These are phyloP conservation scores for Cardiospermum halicacabum DNA, from an alignment of 345 rosid species.

Conservation along the genomic window DNA sequence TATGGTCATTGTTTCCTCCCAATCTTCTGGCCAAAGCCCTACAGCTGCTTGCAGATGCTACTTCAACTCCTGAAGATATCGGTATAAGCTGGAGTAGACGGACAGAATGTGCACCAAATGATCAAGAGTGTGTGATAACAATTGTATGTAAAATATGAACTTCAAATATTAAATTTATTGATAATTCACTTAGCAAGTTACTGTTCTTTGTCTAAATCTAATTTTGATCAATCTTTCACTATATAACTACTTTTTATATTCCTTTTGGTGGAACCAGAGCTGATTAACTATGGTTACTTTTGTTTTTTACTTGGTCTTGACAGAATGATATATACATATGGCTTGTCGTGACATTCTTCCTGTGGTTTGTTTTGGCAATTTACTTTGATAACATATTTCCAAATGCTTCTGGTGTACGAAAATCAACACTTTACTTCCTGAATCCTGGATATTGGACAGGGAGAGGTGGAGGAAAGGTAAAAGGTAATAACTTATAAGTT, in stretches of 20 bases:
- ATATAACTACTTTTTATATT: background rate
- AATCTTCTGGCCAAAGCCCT: constrained; percentile 72
- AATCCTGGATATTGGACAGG: constrained; percentile 86
- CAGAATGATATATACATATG: constrained; percentile 80
- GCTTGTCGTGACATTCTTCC: constrained; percentile 52
- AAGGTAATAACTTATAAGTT: constrained; percentile 45
- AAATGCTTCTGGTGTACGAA: constrained; percentile 77
- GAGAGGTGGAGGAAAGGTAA: constrained; percentile 65
- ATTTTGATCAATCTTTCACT: background rate
- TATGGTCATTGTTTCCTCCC: constrained; percentile 94
- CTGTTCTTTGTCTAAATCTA: background rate
- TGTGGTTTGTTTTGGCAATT: constrained; percentile 74
- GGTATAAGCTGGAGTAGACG: constrained; percentile 84
- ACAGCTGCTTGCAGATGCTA: constrained; percentile 54
- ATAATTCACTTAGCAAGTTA: background rate
- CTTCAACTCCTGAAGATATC: constrained; percentile 56
- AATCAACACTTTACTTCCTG: constrained; percentile 66
- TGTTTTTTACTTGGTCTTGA: constrained; percentile 20
- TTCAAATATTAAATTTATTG: constrained; percentile 10
- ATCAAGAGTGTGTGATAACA: constrained; percentile 57
- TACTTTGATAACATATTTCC: constrained; percentile 84
- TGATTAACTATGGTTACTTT: background rate
- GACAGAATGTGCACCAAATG: constrained; percentile 48
- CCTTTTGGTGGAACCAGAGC: background rate
- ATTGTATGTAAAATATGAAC: constrained; percentile 44